Evolutionary conservation across 140 eudicot species (phyloP), one percentile per base, ranked within the genome.

Genomic region (Stevia rebaudiana): DNA sequence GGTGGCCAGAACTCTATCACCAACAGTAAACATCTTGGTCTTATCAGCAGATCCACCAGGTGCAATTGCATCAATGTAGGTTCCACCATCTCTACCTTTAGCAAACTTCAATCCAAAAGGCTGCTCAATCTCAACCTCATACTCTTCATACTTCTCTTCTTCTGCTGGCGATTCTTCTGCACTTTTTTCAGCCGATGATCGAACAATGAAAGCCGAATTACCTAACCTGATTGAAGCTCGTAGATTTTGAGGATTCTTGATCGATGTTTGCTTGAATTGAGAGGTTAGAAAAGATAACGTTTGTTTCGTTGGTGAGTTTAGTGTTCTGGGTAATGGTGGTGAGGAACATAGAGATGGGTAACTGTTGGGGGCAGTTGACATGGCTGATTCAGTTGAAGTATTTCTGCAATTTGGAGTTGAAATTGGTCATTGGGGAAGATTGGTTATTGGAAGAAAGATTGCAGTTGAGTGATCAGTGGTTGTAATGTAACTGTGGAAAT

Each of bases 1-100:
- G 74, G 98, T 92, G 74, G 98, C 98, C 69, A 92, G 42, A 24
- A 92, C 98, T 76, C 63, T 88, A 69, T 92, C 98, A 3, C 98
- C 96, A 66, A 92, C 98, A 59, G 83, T 51, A 44, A 92, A 92
- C 84, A 59, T 72, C 22, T 84, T 87, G 50, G 95, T 79, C 74
- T 83, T 74, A 65, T 88, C 95, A 36, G 98, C 98, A 8, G 74
- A 72, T 6, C 88, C 91, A 1, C 98, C 98, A 35, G 96, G 89
- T 2, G 96, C 98, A 73, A 91, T 91, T 54, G 92, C 98, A 70
- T 91, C 98, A 61, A 92, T 92, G 78, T 92, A 91, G 63, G 96
- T 88, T 13, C 83, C 94, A 48, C 98, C 96, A 78, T 92, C 98
- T 81, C 98, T 85, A 5, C 98, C 98, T 72, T 91, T 91, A 6